A percentile compares a stretch with the other conserved stretches of the same genome.
Conservation (phyloP, 257 asterid species). For the Linderniella brevidens region DNA sequence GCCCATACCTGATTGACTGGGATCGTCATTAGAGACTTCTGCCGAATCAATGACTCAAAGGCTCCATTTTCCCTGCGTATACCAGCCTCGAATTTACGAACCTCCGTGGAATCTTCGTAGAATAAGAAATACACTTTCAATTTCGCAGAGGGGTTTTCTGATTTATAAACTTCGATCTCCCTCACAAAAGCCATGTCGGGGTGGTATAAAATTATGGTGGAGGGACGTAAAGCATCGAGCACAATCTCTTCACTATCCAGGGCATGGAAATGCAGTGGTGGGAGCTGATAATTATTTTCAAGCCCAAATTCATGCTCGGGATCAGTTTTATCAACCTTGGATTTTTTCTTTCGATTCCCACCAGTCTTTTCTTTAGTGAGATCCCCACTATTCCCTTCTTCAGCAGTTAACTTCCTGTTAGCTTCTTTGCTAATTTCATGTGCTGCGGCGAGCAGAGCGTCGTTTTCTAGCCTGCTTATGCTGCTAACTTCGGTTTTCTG, state of each 20-base stretch:
- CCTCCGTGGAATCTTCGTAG: constrained; percentile 91
- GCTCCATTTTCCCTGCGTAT: constrained; percentile 82
- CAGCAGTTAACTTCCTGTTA: constrained; percentile 23
- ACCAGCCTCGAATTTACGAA: constrained; percentile 87
- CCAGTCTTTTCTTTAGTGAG: constrained; percentile 22
- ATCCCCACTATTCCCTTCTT: constrained; percentile 25
- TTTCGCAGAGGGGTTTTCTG: constrained; percentile 62
- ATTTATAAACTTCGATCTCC: constrained; percentile 79
- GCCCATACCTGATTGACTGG: constrained; percentile 73
- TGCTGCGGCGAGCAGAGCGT: constrained; percentile 81
- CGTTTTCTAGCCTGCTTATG: constrained; percentile 75
- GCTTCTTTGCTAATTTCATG: constrained; percentile 39
- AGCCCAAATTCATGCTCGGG: constrained; percentile 33
- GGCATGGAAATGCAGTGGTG: constrained; percentile 66
- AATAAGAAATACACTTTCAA: constrained; percentile 81
- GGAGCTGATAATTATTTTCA: constrained; percentile 25
- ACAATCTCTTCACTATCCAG: constrained; percentile 64
- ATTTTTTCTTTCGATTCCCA: constrained; percentile 31
- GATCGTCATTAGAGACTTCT: constrained; percentile 85
- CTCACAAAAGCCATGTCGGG: constrained; percentile 85
- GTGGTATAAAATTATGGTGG: constrained; percentile 75
- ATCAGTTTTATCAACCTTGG: constrained; percentile 19
- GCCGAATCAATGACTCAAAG: constrained; percentile 86
- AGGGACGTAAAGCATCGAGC: constrained; percentile 74
- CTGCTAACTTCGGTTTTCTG: constrained; percentile 61